Evolutionary conservation across 2,329 filamentous ascomycete genomes (phyloP), one percentile per base, ranked within the genome.

Genomic region (Penicillium concentricum): DNA sequence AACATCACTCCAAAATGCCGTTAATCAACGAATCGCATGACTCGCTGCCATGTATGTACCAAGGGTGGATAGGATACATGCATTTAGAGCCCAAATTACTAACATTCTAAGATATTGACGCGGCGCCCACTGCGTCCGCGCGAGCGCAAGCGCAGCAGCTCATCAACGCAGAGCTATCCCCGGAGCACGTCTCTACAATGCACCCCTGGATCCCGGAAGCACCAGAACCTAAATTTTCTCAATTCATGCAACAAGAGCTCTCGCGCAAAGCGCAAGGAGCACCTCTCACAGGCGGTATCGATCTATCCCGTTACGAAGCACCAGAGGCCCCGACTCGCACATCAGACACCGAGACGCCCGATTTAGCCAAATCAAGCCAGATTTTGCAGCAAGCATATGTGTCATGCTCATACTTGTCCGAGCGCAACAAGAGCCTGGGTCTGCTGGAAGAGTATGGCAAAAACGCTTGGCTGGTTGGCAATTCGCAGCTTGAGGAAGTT

Each of bases 381-480:
- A 78, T 79, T 1, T 71, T 87, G 46, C 77, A 78, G 50, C 78
- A 79, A 61, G 84, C 85, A 22, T 86, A 87, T 69, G 80, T 80
- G 0, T 81, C 81, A 49, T 81, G 80, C 39, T 79, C 82, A 4
- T 87, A 88, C 69, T 76, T 89, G 22, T 74, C 79, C 2, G 77
- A 76, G 49, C 78, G 85, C 26, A 74, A 82, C 49, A 80, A 82
- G 42, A 85, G 87, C 74, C 84, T 96, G 18, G 78, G 81, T 1
- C 81, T 96, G n/a, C 83, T 96, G 20, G 90, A 94, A 67, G 82
- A 82, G 49, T 87, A 87, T 74, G 94, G 93, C 64, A 91, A 91
- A 76, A 96, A 96, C 73, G 88, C 91, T 10, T 97, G 94, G 93
- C 81, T 99, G 54, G 83, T 96, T 9, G 85, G 85, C 6, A 99